Conservation (phyloP, 495 filamentous ascomycete genomes). For the Pyrenula massariospora region DNA sequence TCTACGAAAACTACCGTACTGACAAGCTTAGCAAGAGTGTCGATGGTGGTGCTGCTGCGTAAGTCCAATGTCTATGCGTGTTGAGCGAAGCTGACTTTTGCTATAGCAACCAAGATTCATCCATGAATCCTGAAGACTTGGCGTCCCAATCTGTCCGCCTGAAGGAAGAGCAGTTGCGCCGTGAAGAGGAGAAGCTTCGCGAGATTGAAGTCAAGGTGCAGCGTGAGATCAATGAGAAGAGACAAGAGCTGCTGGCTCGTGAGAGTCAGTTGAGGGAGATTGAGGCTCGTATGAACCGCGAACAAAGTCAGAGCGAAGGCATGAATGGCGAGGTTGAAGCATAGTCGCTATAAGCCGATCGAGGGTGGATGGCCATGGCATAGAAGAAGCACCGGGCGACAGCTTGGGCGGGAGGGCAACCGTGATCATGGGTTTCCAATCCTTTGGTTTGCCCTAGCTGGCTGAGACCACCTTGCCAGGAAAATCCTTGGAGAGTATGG, state of each 20-base stretch:
- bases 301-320: constrained; percentile 41
- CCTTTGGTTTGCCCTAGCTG: constrained; percentile 11
- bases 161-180: constrained; percentile 97
- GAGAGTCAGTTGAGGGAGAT: constrained; percentile 98
- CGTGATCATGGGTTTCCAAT: neutral
- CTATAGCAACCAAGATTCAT: constrained; percentile 49
- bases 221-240: constrained; percentile 98
- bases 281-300: constrained; percentile 65
- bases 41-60: constrained; percentile 78
- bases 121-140: constrained; percentile 95
- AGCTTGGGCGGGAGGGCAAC: neutral
- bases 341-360: neutral
- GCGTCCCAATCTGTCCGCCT: constrained; percentile 93
- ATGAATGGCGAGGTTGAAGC: constrained; percentile 30
- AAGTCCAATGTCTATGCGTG: constrained; percentile 28
- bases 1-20: constrained; percentile 99
- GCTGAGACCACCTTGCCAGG: constrained; percentile 3
- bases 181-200: constrained; percentile 98
- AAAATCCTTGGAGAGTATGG: constrained; percentile 1
- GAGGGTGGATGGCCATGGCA: neutral
- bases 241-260: constrained; percentile 93
- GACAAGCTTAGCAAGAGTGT: constrained; percentile 99
- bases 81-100: constrained; percentile 18
- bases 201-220: constrained; percentile 99
- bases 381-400: neutral